Evolutionary conservation across 768 basidiomycete genomes (phyloP), one percentile per base, ranked within the genome.

Genomic region (Neoboletus brunneissimus): DNA sequence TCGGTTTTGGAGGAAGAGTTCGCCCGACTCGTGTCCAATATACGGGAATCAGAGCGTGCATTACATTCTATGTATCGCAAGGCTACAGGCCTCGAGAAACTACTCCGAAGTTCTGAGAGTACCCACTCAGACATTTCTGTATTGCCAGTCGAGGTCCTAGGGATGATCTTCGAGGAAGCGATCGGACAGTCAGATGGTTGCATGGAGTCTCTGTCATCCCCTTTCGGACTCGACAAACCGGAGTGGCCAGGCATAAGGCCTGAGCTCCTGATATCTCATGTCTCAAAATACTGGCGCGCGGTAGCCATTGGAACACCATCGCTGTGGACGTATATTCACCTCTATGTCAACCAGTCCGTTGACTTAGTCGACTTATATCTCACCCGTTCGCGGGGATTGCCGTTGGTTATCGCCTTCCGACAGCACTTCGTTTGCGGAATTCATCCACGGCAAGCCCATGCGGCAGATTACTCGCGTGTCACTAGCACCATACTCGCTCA

Each of bases 241-340:
- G 55, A 56, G 46, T 60, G 60, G 55, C 45, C 58, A n/a, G n/a
- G 29, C 15, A 9, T 41, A 10, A 59, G 67, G 53, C 64, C 69
- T 1, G 69, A 71, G 52, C 56, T 80, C 15, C 57, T 77, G 29
- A 51, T 78, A 35, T 76, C 78, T 44, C 73, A 72, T 40, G 73
- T 81, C 34, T 80, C 77, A 53, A 69, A 58, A 40, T 58, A 70
- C 52, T 81, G 80, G 80, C 68, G 78, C 54, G 60, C 67, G 22
- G 61, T 77, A 42, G 75, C 76, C 31, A 51, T 76, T 29, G 69
- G 67, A 37, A 72, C 69, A 5, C 73, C 78, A 6, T 55, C 67
- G 31, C 63, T 81, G 20, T 82, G 80, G 80, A 72, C 73, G 5
- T 54, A 60, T 25, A 63, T 70, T 35, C 59, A 41, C 41, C 65